phyloP scores from a whole-genome alignment of 2,329 filamentous ascomycete genomes.

The Diaporthe citri region DNA sequence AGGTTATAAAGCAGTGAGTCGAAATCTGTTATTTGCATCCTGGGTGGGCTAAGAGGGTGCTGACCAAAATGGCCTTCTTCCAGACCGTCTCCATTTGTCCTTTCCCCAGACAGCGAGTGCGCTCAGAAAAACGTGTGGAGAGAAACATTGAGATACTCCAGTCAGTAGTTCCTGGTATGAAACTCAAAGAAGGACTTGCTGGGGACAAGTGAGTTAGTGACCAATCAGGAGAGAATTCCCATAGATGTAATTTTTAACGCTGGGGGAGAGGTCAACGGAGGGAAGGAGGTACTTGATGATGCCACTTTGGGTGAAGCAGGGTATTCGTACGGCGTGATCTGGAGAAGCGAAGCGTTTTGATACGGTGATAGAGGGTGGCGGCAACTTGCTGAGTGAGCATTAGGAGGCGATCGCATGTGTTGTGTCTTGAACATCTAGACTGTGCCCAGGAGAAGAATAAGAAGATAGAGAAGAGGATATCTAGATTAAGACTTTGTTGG shows the following conservation, averaged over 20 bases:
- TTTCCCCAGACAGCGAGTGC: not conserved
- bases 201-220: not conserved
- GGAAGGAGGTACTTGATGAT: not conserved
- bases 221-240: not conserved
- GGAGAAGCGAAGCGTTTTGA: not conserved
- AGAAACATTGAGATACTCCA: not conserved
- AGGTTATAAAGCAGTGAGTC: too few relatives aligned
- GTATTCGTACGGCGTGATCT: not conserved
- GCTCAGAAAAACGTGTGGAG: not conserved
- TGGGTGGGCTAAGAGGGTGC: too few relatives aligned
- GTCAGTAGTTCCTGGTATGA: not conserved
- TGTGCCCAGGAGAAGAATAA: too few relatives aligned
- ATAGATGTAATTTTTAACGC: not conserved
- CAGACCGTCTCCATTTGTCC: not conserved
- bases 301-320: not conserved
- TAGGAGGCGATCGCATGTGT: not conserved
- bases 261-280: not conserved
- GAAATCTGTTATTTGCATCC: too few relatives aligned
- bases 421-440: not conserved
- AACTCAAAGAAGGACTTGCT: not conserved
- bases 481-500: too few relatives aligned
- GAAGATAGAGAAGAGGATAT: too few relatives aligned
- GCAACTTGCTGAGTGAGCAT: not conserved
- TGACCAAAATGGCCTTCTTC: not conserved
- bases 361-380: not conserved